Evolutionary conservation across 768 basidiomycete species (phyloP).

Genomic region (Tremella mesenterica): DNA sequence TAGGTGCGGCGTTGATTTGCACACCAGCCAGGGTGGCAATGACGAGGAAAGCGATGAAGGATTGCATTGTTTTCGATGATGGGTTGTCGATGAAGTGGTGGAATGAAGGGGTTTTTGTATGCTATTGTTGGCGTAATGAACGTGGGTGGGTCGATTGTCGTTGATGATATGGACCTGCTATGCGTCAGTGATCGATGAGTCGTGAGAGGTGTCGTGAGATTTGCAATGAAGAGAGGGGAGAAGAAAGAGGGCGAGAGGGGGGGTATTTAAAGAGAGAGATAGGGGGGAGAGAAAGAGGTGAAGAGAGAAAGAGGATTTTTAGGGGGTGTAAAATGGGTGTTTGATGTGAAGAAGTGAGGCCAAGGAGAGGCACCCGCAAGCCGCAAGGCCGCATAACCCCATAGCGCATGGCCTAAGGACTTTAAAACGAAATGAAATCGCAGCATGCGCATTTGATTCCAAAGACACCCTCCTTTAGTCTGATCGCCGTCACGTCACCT

Average conservation of each 20-base stretch:
- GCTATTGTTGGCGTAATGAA: too few species aligned
- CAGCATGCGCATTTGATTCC: too few species aligned
- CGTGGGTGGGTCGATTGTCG: not conserved
- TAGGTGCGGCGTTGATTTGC: not conserved
- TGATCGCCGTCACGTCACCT: too few species aligned
- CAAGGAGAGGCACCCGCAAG: too few species aligned
- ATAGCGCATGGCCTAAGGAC: too few species aligned
- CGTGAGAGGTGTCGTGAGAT: not conserved
- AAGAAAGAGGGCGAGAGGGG: not conserved
- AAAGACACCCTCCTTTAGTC: too few species aligned
- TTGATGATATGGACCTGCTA: not conserved
- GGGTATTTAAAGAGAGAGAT: not conserved
- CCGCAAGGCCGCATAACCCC: too few species aligned
- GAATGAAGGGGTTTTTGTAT: not conserved
- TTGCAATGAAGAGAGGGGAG: not conserved
- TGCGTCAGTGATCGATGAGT: not conserved
- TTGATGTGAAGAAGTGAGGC: too few species aligned
- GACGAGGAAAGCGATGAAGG: not conserved
- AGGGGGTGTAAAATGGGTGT: not conserved
- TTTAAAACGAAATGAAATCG: too few species aligned
- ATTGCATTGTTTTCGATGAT: not conserved
- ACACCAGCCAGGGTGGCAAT: not conserved
- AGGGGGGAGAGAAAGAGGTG: not conserved
- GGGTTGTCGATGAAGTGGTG: not conserved
- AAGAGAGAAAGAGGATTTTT: not conserved